Evolutionary conservation across 2,329 filamentous ascomycete species (phyloP), one percentile per base, ranked within the genome.

Genomic region (Pseudogymnoascus sp.): DNA sequence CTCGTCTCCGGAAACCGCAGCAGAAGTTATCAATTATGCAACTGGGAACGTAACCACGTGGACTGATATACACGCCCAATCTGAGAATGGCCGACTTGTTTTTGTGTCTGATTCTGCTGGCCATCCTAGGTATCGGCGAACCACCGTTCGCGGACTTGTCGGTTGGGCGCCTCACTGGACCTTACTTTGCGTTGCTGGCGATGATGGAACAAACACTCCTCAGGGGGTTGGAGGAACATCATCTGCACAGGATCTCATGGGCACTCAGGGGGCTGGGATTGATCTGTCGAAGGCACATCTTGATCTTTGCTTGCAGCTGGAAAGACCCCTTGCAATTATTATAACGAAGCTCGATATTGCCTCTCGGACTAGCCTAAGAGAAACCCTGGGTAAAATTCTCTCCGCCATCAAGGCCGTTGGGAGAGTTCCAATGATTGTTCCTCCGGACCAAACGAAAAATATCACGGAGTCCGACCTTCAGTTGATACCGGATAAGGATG

Each of bases 121-220:
- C 0, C 90, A 96, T 66, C 88, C 92, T 37, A 85, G 92, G 47
- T 99, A 94, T 73, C 84, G 92, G 57, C 86, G 94, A 61, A 97
- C 93, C 5, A 93, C 91, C 2, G 79, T 97, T 60, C 84, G 93
- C 63, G 92, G 92, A 0, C 79, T 99, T n/a, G 82, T 99, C 65
- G 94, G 92, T 50, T 97, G 94, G 92, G 89, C 90, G 37, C 94
- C 94, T 7, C 92, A 97, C 71, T 99, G 94, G 87, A 92, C 90
- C 1, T 74, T 96, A 21, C 80, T 97, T 1, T 97, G 95, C 67
- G 85, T 97, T 64, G 86, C 91, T 54, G 91, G 90, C 36, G 89
- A 94, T 69, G 88, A 88, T 65, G 79, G 81, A 9, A 84, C 87
- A 10, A 68, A 72, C 50, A 70, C 71, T 44, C 59, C 64, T n/a